Percentiles rank a stretch among this genome's conserved stretches.
Conservation (phyloP, 495 filamentous ascomycete genomes). For the Annulohypoxylon moriforme region DNA sequence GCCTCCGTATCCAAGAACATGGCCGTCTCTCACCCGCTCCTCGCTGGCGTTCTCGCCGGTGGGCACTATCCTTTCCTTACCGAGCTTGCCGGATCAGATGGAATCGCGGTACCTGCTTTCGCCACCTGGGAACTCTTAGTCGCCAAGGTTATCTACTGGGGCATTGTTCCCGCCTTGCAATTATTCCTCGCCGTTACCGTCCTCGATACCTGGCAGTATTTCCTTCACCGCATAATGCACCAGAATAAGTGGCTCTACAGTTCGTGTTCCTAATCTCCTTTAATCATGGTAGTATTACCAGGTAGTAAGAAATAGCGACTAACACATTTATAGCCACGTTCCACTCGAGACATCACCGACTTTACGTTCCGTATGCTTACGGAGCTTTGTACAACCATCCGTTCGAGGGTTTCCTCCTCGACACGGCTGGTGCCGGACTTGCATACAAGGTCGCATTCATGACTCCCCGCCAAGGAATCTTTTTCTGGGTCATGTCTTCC, state of each 20-base stretch:
- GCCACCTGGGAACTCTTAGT: constrained; percentile 80
- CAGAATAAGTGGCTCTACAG: constrained; percentile 96
- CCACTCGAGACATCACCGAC: constrained; percentile 93
- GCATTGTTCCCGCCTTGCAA: constrained; percentile 78
- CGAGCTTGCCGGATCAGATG: constrained; percentile 57
- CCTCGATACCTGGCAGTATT: constrained; percentile 98
- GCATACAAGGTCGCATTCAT: constrained; percentile 82
- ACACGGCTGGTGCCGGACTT: constrained; percentile 85
- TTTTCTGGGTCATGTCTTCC: constrained; percentile 84
- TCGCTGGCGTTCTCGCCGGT: constrained; percentile 76
- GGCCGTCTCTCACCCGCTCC: constrained; percentile 66
- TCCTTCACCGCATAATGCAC: constrained; percentile 94
- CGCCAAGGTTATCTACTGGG: constrained; percentile 82
- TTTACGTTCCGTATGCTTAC: constrained; percentile 97
- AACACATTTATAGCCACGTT: constrained; percentile 71
- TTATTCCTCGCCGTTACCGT: constrained; percentile 75
- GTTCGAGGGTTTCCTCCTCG: constrained; percentile 90
- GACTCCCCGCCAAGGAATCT: constrained; percentile 81
- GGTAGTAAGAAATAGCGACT: constrained; percentile 23
- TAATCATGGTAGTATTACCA: background rate
- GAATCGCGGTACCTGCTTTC: constrained; percentile 61
- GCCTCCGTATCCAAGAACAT: constrained; percentile 65
- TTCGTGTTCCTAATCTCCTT: constrained; percentile 59
- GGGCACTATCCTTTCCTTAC: constrained; percentile 75
- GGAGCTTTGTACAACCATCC: constrained; percentile 97